A percentile compares a stretch with the other conserved stretches of the same genome.
These are phyloP conservation scores for Tritrichomonas musculus DNA, from an alignment of 208 protist species.

Conservation along the genomic window DNA sequence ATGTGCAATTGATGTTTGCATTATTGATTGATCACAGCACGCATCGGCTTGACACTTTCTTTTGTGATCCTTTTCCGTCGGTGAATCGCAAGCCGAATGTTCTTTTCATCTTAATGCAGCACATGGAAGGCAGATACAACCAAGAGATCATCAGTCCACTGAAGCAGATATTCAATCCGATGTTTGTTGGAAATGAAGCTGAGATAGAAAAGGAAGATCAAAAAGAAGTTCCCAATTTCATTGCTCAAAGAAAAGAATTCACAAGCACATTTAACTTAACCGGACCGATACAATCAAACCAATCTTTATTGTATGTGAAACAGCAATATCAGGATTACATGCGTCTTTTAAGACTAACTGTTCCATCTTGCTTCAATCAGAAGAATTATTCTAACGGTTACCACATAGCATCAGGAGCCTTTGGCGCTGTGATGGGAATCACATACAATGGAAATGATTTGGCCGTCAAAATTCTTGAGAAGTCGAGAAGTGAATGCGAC, in stretches of 20 bases:
- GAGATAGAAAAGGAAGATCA: no score
- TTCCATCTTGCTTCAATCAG: neutral
- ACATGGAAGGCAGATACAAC: neutral
- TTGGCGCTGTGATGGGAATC: neutral
- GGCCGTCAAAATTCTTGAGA: neutral
- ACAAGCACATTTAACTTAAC: neutral
- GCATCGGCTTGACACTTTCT: neutral
- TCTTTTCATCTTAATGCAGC: neutral
- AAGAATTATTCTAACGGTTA: neutral
- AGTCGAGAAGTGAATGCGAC: neutral
- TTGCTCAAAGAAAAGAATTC: no score
- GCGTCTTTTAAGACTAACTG: neutral
- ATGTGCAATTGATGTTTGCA: conserved; percentile 3
- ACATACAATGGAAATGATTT: neutral
- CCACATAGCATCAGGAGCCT: neutral
- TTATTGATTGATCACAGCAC: neutral
- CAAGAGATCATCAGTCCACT: neutral
- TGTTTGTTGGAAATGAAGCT: neutral
- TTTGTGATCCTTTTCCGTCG: neutral
- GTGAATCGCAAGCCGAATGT: neutral
- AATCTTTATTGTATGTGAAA: neutral
- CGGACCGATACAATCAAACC: neutral
- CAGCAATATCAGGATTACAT: neutral
- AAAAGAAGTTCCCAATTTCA: no score
- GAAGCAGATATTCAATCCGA: neutral